Percentiles rank a stretch among this genome's conserved stretches.
Evolutionary conservation across 768 basidiomycete genomes (phyloP).

Genomic region (Amanita exitialis): DNA sequence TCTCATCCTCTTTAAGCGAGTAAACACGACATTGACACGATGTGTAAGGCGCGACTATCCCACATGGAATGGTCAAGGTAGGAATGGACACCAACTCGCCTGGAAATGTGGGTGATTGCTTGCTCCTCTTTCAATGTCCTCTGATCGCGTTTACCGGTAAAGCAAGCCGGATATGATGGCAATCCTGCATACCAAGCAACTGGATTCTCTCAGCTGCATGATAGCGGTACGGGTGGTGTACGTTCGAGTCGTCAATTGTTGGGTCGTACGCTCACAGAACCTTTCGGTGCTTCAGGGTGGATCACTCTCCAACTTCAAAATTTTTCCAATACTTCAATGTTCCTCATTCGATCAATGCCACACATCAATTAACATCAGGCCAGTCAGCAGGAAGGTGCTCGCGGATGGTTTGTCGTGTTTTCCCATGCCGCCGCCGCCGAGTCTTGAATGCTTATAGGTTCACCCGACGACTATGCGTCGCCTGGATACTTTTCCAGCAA

Average conservation of each 20-base stretch:
- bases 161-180: slow-evolving; percentile 42
- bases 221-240: slow-evolving; percentile 54
- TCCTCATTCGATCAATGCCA: slow-evolving; percentile 42
- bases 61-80: slow-evolving; percentile 60
- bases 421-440: background rate
- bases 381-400: slow-evolving; percentile 36
- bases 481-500: slow-evolving; percentile 62
- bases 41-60: slow-evolving; percentile 43
- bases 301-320: slow-evolving; percentile 53
- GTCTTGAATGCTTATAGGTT: slow-evolving; percentile 22
- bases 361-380: slow-evolving; percentile 34
- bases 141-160: background rate
- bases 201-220: slow-evolving; percentile 57
- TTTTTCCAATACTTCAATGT: slow-evolving; percentile 45
- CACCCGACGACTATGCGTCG: slow-evolving; percentile 50
- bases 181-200: slow-evolving; percentile 33
- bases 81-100: slow-evolving; percentile 63
- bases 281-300: slow-evolving; percentile 23
- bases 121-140: background rate
- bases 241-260: background rate
- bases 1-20: background rate
- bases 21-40: background rate
- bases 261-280: background rate
- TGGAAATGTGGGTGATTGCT: slow-evolving; percentile 33
- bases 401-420: slow-evolving; percentile 27